Evolutionary conservation across 192 early-diverging fungal species (phyloP).

Genomic region (Podila epicladia): DNA sequence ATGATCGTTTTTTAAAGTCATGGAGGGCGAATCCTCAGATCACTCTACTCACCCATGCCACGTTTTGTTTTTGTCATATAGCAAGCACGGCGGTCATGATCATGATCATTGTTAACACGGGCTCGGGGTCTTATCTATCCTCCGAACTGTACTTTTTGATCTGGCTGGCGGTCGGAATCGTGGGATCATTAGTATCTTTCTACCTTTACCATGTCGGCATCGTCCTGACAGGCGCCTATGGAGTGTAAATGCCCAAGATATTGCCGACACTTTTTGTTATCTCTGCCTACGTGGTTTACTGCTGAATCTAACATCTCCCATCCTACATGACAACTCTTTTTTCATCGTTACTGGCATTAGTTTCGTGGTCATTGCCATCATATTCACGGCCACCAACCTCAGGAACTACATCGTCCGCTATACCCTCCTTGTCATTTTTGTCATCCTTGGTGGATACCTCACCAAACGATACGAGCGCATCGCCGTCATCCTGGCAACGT

Average conservation of each 20-base stretch:
- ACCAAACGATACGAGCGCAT: conserved; percentile 37
- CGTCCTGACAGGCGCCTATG: conserved; percentile 50
- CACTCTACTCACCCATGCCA: neutral
- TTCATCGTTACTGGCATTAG: conserved; percentile 9
- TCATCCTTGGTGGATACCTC: conserved; percentile 26
- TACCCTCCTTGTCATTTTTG: conserved; percentile 13
- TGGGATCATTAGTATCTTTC: conserved; percentile 37
- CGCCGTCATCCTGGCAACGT: conserved; percentile 48
- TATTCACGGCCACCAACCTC: conserved; percentile 41
- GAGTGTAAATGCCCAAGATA: conserved; percentile 7
- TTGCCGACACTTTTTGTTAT: neutral
- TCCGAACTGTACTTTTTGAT: conserved; percentile 42
- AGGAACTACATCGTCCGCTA: conserved; percentile 31
- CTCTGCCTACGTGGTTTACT: neutral
- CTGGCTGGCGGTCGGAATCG: conserved; percentile 43
- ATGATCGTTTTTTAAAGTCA: neutral
- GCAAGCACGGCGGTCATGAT: conserved; percentile 54
- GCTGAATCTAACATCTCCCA: neutral
- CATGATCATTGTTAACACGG: conserved; percentile 40
- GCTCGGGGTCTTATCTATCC: conserved; percentile 18
- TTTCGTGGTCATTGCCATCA: conserved; percentile 31
- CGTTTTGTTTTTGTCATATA: neutral
- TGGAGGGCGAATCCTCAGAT: neutral
- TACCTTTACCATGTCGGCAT: conserved; percentile 54
- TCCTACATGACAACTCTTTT: neutral